A percentile compares a stretch with the other conserved stretches of the same genome.
phyloP scores from a whole-genome alignment of 2,329 filamentous ascomycete genomes.

The Raffaelea albimanens region DNA sequence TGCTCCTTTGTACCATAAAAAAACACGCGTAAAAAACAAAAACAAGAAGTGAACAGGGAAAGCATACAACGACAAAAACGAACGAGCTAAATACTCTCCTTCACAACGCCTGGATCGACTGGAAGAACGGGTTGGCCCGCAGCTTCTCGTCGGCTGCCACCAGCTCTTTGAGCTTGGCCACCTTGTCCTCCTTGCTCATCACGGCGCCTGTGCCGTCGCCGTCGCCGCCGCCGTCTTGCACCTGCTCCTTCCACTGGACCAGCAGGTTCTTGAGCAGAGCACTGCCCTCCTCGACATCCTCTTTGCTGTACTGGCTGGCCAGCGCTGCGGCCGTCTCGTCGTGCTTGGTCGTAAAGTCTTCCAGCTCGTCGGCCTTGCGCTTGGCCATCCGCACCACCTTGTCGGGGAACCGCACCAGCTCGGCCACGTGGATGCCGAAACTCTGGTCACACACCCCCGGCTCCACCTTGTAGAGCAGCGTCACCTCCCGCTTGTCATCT shows the following conservation, averaged over 20 bases:
- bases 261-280: conserved; percentile 75
- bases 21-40: background rate
- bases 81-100: background rate
- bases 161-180: conserved; percentile 67
- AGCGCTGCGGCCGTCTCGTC: conserved; percentile 31
- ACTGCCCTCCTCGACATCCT: conserved; percentile 85
- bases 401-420: conserved; percentile 88
- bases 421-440: conserved; percentile 96
- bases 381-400: conserved; percentile 99
- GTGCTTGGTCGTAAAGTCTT: conserved; percentile 83
- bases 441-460: conserved; percentile 93
- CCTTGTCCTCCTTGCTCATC: conserved; percentile 66
- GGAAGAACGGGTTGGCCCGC: conserved; percentile 60
- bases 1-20: background rate
- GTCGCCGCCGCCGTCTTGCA: conserved; percentile 28
- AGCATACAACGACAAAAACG: background rate
- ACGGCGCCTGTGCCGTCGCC: conserved; percentile 25
- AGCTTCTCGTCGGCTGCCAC: conserved; percentile 63
- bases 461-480: conserved; percentile 91
- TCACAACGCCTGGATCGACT: conserved; percentile 48
- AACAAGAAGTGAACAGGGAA: background rate
- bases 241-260: conserved; percentile 75
- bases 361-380: conserved; percentile 93
- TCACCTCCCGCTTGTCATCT: conserved; percentile 68
- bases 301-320: conserved; percentile 50